Evolutionary conservation across 2,329 filamentous ascomycete genomes (phyloP).

Genomic region (Talaromyces funiculosus): DNA sequence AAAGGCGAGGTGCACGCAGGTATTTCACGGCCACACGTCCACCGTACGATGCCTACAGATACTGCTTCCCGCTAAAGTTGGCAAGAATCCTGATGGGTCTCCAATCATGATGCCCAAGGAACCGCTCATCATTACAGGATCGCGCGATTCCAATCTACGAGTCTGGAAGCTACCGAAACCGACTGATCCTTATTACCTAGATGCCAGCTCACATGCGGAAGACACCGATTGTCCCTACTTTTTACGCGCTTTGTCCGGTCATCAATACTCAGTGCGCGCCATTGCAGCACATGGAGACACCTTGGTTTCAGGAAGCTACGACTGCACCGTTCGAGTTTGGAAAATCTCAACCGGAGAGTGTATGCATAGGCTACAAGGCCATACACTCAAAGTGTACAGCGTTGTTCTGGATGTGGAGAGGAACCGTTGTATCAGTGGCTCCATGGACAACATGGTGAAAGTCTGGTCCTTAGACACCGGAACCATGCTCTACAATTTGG

Average conservation of each 20-base stretch:
- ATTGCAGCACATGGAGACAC: constrained; percentile 94
- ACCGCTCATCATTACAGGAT: constrained; percentile 94
- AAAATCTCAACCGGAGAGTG: constrained; percentile 92
- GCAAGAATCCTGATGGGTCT: constrained; percentile 63
- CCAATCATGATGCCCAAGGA: constrained; percentile 87
- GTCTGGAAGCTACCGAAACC: constrained; percentile 90
- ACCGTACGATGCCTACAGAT: constrained; percentile 96
- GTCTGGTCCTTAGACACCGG: constrained; percentile 94
- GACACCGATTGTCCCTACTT: constrained; percentile 89
- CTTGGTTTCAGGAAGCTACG: constrained; percentile 95
- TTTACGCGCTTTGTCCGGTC: constrained; percentile 76
- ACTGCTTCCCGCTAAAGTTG: constrained; percentile 75
- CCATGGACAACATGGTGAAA: constrained; percentile 97
- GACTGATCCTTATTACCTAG: constrained; percentile 68
- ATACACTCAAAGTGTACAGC: constrained; percentile 91
- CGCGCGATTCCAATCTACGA: constrained; percentile 84
- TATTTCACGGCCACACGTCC: constrained; percentile 96
- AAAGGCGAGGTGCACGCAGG: constrained; percentile 82
- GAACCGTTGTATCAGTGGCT: constrained; percentile 93
- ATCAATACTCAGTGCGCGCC: constrained; percentile 88
- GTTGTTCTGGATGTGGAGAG: constrained; percentile 88
- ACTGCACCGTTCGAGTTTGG: constrained; percentile 93
- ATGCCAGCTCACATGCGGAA: constrained; percentile 67
- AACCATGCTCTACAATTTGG: constrained; percentile 76
- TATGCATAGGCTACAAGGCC: constrained; percentile 75